Conservation (phyloP, 371 early-diverging fungal species). For the Dentiscutata heterogama region DNA sequence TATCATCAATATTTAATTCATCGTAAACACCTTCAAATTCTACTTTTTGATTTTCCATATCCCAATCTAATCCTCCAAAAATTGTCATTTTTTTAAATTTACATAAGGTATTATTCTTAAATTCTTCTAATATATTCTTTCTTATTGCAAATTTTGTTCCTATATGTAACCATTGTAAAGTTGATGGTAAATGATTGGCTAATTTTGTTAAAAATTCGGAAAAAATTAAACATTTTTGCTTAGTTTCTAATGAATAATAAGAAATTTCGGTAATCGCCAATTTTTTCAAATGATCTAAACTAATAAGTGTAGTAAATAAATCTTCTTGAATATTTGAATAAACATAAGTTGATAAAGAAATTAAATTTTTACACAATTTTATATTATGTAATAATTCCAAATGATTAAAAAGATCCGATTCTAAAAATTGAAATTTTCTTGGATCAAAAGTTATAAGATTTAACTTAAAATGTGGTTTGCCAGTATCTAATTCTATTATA, state of each 20-base stretch:
- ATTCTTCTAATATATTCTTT: background rate
- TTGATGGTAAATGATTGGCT: background rate
- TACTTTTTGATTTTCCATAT: background rate
- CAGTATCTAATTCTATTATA: background rate
- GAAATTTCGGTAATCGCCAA: background rate
- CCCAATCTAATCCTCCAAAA: background rate
- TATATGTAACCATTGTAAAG: constrained; percentile 2
- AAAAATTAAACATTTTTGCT: background rate
- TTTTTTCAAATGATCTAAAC: background rate
- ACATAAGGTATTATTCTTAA: background rate
- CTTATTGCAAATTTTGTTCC: background rate
- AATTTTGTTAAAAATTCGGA: constrained; percentile 1
- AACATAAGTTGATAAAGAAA: background rate
- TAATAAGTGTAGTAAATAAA: background rate
- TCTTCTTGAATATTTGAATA: background rate
- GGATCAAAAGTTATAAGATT: background rate
- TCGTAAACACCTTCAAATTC: background rate
- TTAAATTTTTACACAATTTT: background rate
- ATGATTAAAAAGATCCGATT: background rate
- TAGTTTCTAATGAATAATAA: background rate
- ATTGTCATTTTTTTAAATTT: background rate
- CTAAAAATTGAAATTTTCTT: background rate
- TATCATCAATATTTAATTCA: background rate
- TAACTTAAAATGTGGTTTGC: background rate
- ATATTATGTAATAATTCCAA: background rate